These are phyloP conservation scores for Cladophialophora psammophila DNA, from an alignment of 2,329 filamentous ascomycete genomes.

Conservation along the genomic window DNA sequence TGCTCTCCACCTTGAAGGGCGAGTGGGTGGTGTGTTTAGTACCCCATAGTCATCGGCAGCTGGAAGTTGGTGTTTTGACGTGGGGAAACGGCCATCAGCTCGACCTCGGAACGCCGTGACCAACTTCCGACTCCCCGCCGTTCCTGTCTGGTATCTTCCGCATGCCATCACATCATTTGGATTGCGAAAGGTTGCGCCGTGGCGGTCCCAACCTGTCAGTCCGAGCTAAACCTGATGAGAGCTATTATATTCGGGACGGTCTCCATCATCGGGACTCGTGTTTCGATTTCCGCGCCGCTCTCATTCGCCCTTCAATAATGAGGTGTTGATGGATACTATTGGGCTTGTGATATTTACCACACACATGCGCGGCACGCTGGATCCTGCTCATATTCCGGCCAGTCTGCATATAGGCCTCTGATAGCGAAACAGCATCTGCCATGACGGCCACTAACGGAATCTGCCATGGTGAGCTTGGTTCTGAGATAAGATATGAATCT, in stretches of 20 bases:
- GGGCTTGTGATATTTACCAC: neutral
- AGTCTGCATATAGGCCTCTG: neutral
- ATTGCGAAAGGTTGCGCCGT: neutral
- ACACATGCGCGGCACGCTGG: neutral
- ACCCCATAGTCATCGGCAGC: neutral
- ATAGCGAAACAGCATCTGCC: neutral
- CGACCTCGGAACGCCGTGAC: conserved; percentile 9
- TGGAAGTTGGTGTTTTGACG: neutral
- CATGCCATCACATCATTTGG: neutral
- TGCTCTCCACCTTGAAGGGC: neutral
- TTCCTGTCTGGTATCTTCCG: neutral
- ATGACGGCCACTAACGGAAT: neutral
- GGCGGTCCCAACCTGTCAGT: neutral
- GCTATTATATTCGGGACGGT: neutral
- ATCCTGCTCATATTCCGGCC: neutral
- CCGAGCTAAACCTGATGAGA: neutral
- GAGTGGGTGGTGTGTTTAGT: neutral
- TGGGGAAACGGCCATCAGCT: conserved; percentile 4
- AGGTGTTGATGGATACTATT: neutral
- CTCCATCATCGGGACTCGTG: neutral
- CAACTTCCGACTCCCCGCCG: neutral
- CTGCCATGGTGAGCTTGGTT: neutral
- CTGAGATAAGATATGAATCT: neutral
- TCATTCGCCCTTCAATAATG: neutral
- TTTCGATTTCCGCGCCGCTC: neutral